Conservation (phyloP, 1,284 basidiomycete species). For the Ceratobasidium sp. region DNA sequence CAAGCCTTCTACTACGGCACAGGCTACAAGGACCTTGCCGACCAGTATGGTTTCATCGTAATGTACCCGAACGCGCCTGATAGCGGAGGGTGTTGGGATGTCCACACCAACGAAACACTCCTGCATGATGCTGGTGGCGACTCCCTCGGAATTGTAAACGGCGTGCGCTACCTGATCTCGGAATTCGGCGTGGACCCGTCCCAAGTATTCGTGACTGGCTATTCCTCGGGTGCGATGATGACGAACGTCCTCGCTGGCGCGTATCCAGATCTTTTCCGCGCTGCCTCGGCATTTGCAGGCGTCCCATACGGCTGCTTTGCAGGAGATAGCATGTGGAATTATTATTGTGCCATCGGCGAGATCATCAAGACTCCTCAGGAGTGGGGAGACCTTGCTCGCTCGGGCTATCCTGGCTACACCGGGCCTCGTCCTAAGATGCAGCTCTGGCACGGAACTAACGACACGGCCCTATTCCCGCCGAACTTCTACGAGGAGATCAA, state of each 20-base stretch:
- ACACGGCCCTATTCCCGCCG: slow-evolving; percentile 65
- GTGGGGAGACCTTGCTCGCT: slow-evolving; percentile 65
- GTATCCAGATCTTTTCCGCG: slow-evolving; percentile 69
- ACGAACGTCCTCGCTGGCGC: slow-evolving; percentile 68
- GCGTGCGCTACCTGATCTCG: slow-evolving; percentile 65
- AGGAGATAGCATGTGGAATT: slow-evolving; percentile 65
- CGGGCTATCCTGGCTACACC: slow-evolving; percentile 66
- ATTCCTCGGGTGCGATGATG: slow-evolving; percentile 73
- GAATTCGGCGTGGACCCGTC: slow-evolving; percentile 64
- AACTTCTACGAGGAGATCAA: slow-evolving; percentile 68
- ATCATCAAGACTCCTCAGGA: slow-evolving; percentile 63
- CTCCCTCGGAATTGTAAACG: slow-evolving; percentile 66
- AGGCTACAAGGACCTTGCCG: slow-evolving; percentile 63
- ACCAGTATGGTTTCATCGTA: slow-evolving; percentile 64
- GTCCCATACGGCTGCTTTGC: slow-evolving; percentile 70
- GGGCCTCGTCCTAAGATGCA: slow-evolving; percentile 67
- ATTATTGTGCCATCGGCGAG: slow-evolving; percentile 62
- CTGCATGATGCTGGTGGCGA: slow-evolving; percentile 70
- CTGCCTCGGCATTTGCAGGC: slow-evolving; percentile 66
- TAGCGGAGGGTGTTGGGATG: slow-evolving; percentile 69
- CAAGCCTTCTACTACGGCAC: slow-evolving; percentile 67
- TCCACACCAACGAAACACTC: slow-evolving; percentile 65
- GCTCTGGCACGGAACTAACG: slow-evolving; percentile 69
- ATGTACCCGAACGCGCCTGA: slow-evolving; percentile 58
- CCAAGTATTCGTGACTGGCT: slow-evolving; percentile 66